Base-by-base conservation (phyloP, 2,329 filamentous ascomycete genomes). In the Alternaria tenuissima region DNA sequence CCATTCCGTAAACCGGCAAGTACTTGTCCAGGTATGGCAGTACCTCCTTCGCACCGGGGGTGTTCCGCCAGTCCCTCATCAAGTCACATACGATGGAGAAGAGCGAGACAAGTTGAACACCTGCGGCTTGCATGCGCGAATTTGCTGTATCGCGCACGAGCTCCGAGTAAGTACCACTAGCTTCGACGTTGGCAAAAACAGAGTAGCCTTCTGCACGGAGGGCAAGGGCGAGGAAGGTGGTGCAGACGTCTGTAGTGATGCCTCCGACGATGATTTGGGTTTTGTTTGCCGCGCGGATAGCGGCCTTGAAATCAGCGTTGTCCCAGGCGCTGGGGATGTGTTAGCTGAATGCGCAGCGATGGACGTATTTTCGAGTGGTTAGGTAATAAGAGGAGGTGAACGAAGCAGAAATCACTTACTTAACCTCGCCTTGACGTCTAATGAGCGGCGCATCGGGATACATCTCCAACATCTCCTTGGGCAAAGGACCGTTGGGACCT, bases 201-300 rank as follows among this genome's bases (percentile, higher is more conserved):
- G 86, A 85, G 81, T 92, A 93, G 26, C 90, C 91, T 43, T 87
- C 89, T 14, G 88, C 85, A 36, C 88, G 83, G 5, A 93, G 86
- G 1, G 89, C 90, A n/a, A 93, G 83, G 0, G 91, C 88, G 6
- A 91, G 83, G 81, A 93, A 93, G 0, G 90, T 82, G 22, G 89
- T 91, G 83, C 89, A 92, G 59, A 93, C 90, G 74, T 93, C 91
- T 0, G 91, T 93, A 2, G 87, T 85, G 69, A 93, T 91, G 7
- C 91, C 90, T 3, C 83, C 89, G 16, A 94, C 77, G 71, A 93
- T 90, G 68, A 93, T 81, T 75, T 93, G 91, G 30, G 83, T 87
- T 75, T 87, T 88, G 59, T 86, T 86, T 4, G 89, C 86, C 2
- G 88, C 89, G 64, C 83, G 79, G 62, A 93, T 83, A 2, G 91